Conservation (phyloP, 2,329 filamentous ascomycete genomes). For the Colletotrichum australisinense region DNA sequence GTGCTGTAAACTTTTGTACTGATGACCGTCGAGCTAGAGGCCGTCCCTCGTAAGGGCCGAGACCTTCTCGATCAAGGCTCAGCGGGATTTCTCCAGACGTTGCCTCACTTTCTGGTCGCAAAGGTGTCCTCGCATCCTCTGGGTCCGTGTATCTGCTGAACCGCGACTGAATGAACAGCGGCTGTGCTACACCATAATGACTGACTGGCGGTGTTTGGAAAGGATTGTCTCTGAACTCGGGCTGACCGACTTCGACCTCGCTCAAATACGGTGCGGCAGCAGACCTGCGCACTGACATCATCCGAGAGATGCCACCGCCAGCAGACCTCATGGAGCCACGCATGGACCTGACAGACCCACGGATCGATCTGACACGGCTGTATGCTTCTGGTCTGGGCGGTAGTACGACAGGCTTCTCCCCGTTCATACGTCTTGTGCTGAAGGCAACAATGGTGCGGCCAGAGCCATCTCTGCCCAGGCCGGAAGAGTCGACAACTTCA, state of each 20-base stretch:
- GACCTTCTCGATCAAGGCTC: conserved; percentile 19
- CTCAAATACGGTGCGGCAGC: conserved; percentile 8
- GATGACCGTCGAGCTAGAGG: conserved; percentile 3
- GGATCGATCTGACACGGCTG: conserved; percentile 20
- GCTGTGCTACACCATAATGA: conserved; percentile 21
- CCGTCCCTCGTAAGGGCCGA: conserved; percentile 2
- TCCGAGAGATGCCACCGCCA: conserved; percentile 12
- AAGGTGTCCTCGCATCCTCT: background rate
- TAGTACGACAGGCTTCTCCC: conserved; percentile 12
- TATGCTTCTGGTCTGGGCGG: conserved; percentile 22
- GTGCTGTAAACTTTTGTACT: conserved; percentile 19
- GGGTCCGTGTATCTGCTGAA: conserved; percentile 30
- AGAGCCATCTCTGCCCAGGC: conserved; percentile 20
- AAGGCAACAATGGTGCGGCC: conserved; percentile 29
- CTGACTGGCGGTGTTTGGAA: conserved; percentile 1
- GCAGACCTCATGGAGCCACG: conserved; percentile 22
- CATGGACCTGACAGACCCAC: conserved; percentile 23
- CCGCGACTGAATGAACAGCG: conserved; percentile 24
- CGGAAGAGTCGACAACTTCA: conserved; percentile 30
- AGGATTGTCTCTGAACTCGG: conserved; percentile 4
- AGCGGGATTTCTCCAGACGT: conserved; percentile 29
- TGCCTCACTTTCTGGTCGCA: conserved; percentile 24
- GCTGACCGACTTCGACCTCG: conserved; percentile 6
- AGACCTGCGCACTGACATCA: conserved; percentile 17
- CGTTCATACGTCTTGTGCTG: conserved; percentile 23